Evolutionary conservation across 2,329 filamentous ascomycete species (phyloP).

Genomic region (Basipetospora chlamydospora): DNA sequence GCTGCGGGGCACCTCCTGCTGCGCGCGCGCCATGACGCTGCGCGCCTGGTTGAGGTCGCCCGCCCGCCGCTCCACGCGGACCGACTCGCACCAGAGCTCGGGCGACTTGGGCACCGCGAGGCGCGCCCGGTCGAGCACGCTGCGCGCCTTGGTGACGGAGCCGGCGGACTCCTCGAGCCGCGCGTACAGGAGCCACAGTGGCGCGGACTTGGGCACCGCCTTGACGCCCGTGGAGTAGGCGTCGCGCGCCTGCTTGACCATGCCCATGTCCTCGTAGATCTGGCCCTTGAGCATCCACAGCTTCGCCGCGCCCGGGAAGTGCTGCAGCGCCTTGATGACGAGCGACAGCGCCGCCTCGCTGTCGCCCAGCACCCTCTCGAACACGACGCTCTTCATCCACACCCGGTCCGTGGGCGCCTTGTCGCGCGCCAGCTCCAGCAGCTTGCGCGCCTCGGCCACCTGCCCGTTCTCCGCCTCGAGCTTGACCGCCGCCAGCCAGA

Average conservation of each 20-base stretch:
- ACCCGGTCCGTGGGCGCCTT: constrained; percentile 91
- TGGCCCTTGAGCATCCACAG: constrained; percentile 99
- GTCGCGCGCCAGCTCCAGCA: constrained; percentile 69
- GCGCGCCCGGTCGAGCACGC: constrained; percentile 80
- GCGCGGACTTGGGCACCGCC: constrained; percentile 68
- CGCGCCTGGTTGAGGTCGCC: constrained; percentile 75
- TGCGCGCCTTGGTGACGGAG: constrained; percentile 79
- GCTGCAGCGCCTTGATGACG: constrained; percentile 69
- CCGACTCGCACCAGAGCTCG: constrained; percentile 83
- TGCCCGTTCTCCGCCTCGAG: constrained; percentile 84
- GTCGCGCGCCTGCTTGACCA: constrained; percentile 72
- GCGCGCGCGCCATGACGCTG: constrained; percentile 80
- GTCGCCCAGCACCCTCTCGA: constrained; percentile 74
- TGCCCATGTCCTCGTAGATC: constrained; percentile 76
- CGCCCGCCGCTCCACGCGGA: constrained; percentile 79
- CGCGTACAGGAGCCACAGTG: constrained; percentile 80
- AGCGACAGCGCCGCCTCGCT: constrained; percentile 72
- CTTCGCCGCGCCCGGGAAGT: constrained; percentile 76
- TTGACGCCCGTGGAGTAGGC: constrained; percentile 81
- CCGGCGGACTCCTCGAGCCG: constrained; percentile 77
- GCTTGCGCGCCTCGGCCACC: constrained; percentile 64
- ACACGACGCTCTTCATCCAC: constrained; percentile 91
- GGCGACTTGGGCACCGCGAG: constrained; percentile 75
- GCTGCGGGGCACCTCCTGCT: constrained; percentile 79
- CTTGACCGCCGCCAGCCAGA: constrained; percentile 93